Base-by-base conservation (phyloP, 805 yeast species). In the Yamadazyma insecticola region DNA sequence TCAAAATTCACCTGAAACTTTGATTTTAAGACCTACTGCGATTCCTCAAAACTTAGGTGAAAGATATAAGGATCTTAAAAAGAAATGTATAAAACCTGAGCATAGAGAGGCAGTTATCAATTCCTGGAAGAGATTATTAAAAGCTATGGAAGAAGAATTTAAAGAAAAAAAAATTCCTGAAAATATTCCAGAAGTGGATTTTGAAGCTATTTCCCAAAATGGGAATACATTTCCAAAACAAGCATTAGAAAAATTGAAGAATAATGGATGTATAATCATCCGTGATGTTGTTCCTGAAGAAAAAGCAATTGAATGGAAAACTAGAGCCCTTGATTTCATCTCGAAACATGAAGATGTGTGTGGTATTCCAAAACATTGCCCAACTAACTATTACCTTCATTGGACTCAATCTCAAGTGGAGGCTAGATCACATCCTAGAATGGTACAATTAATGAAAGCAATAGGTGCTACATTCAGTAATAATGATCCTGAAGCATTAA, bases 381-480 rank as follows among this genome's bases (percentile, higher is more conserved):
- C 24, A 42, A 51, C 30, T 44, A 54, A 41, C 41, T 60, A 60
- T 35, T 46, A 47, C 31, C 45, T 62, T 11, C 62, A 58, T 37
- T 67, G 71, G 70, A 48, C 67, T 2, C 49, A 52, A 30, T 40
- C 65, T 3, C 70, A 67, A 40, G 47, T 57, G 2, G 46, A 42
- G 27, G 69, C 69, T 5, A 43, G 72, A 21, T 49, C 66, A 2
- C 63, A 63, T 41, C 67, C 66, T 12, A 51, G 54, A 14, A 37
- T 61, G 14, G 36, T 50, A 12, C 39, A 45, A 8, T 20, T 25
- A 13, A 33, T 44, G 57, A 5, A 49, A 54, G 47, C 38, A 36
- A n/a, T 39, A 45, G n/a, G 36, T 57, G 39, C 45, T 44, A 30
- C 33, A 41, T 62, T 61, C 57, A 49, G 51, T 29, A 42, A 48